Base-by-base conservation (phyloP, 768 basidiomycete genomes). In the Amanita pallidorosea region DNA sequence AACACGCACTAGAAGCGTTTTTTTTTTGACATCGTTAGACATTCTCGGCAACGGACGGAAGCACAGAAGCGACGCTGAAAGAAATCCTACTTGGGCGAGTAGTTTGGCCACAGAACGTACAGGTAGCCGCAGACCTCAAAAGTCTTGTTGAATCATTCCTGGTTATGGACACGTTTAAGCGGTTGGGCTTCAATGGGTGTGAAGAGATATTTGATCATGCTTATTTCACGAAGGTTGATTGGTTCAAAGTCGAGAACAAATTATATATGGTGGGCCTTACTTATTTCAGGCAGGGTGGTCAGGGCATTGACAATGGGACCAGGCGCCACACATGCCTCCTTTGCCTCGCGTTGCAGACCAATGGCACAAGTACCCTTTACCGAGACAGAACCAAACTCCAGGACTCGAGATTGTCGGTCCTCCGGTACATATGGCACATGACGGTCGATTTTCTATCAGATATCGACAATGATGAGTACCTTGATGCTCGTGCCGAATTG, bases 161-260 rank as follows among this genome's bases (percentile, higher is more conserved):
- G 45, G 62, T 60, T 0, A 54, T 64, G 2, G 59, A 73, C 34
- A 59, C 71, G 0, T 47, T 57, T 11, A 29, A 67, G 37, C 70
- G 80, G 23, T 57, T 78, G 7, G 77, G 47, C 23, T 48, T 7
- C 23, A 17, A 48, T 23, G 47, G 47, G 5, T 15, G 4, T 25
- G 47, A 57, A 2, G 65, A 71, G 20, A 66, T 79, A 7, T 60
- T 60, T 37, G 49, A 56, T 5, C 75, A 80, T 50, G 62, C 67
- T 1, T 82, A 75, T 74, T 56, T 81, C 38, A 53, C 55, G 4
- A 60, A 63, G 18, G 62, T 81, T 11, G 66, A 74, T 49, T 80
- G 77, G 79, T 58, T 58, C 17, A 70, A 68, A 57, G 69, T 80
- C 63, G 55, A 65, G 9, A 57, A 60, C 1, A 67, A 72, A 36